phyloP scores from a whole-genome alignment of 1,284 basidiomycete genomes.

The Cryptococcus depauperatus region DNA sequence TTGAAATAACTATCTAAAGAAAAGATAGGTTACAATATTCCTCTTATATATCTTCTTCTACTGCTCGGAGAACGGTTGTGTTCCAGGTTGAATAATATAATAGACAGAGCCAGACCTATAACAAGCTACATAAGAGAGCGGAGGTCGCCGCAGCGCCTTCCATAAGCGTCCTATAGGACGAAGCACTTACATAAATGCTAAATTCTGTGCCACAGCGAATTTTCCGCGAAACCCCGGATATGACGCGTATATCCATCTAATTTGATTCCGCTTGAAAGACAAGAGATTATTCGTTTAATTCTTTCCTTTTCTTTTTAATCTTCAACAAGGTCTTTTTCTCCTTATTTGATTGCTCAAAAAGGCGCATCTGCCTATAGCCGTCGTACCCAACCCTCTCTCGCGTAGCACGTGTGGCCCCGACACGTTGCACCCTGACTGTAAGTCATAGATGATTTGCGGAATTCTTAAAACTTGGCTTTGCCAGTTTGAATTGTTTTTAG shows the following conservation, averaged over 20 bases:
- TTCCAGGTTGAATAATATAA: too few relatives aligned
- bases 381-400: constrained; percentile 30
- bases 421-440: constrained; percentile 34
- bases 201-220: too few relatives aligned
- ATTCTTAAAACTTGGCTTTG: not conserved
- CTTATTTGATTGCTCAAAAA: constrained; percentile 1
- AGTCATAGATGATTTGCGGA: constrained; percentile 9
- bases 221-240: constrained; percentile 1
- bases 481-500: not conserved
- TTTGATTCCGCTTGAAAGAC: not conserved
- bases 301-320: constrained; percentile 2
- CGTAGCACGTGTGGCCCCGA: constrained; percentile 25
- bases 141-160: too few relatives aligned
- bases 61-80: too few relatives aligned
- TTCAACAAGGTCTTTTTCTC: constrained; percentile 1
- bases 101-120: too few relatives aligned
- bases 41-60: too few relatives aligned
- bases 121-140: too few relatives aligned
- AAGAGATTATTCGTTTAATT: not conserved
- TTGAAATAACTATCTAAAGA: too few relatives aligned
- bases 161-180: too few relatives aligned
- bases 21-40: too few relatives aligned
- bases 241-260: not conserved
- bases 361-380: constrained; percentile 15
- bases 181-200: too few relatives aligned